Percentiles rank a stretch among this genome's conserved stretches.
These are phyloP conservation scores for Penicillium sp. DNA, from an alignment of 2,329 filamentous ascomycete species.

Conservation along the genomic window DNA sequence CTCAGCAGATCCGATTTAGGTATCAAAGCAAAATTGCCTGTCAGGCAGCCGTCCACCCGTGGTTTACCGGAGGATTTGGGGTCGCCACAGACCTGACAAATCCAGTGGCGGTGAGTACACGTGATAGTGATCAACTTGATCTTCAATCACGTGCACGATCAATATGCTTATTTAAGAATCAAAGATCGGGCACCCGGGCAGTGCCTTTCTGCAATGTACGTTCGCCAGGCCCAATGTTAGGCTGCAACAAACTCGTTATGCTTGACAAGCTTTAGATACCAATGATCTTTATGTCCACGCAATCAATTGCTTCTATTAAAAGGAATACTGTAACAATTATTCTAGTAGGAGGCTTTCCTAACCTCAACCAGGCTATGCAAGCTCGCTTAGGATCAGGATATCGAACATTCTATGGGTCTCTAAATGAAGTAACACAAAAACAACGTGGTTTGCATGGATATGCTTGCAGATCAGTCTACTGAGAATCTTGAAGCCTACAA, in stretches of 20 bases:
- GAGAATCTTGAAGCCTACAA: not conserved
- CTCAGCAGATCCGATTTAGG: slow-evolving; percentile 6
- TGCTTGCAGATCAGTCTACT: not conserved
- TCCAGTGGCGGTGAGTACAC: slow-evolving; percentile 9
- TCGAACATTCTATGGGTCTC: not conserved
- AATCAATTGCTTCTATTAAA: slow-evolving; percentile 2
- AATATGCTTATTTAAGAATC: slow-evolving; percentile 3
- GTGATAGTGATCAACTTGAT: not conserved
- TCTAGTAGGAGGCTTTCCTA: not conserved
- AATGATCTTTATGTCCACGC: not conserved
- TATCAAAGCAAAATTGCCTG: slow-evolving; percentile 7
- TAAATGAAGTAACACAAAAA: not conserved
- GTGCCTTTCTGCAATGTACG: slow-evolving; percentile 5
- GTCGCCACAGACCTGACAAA: slow-evolving; percentile 10
- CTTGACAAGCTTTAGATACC: not conserved
- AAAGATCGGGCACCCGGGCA: slow-evolving; percentile 4
- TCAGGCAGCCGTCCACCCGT: slow-evolving; percentile 6
- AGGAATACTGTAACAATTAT: not conserved
- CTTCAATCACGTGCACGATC: not conserved
- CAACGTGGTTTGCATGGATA: not conserved
- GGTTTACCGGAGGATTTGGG: not conserved
- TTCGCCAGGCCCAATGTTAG: slow-evolving; percentile 7
- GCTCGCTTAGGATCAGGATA: not conserved
- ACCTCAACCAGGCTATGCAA: slow-evolving; percentile 2
- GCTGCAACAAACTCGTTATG: slow-evolving; percentile 6